phyloP scores from a whole-genome alignment of 164 flowering plant genomes.

The Annona squamosa region DNA sequence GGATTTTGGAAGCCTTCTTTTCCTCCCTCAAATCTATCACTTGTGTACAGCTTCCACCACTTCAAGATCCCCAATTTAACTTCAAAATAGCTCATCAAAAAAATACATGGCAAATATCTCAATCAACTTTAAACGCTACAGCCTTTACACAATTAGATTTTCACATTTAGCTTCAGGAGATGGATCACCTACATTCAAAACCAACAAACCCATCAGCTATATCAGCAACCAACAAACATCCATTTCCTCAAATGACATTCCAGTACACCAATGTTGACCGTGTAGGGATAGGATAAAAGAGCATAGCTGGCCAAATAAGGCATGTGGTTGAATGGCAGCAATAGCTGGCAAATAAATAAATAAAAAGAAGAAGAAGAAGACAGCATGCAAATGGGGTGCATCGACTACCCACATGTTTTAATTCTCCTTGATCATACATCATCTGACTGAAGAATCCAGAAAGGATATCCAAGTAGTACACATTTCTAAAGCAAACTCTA shows the following conservation, averaged over 20 bases:
- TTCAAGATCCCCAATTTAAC: neutral
- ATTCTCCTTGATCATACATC: slow-evolving; percentile 7
- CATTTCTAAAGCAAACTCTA: slow-evolving; percentile 33
- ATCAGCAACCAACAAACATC: neutral
- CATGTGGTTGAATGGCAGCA: neutral
- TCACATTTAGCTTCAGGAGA: neutral
- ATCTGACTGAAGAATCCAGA: slow-evolving; percentile 10
- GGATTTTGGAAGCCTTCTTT: neutral
- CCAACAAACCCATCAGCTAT: neutral
- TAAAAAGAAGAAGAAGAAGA: neutral
- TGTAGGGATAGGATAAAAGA: neutral
- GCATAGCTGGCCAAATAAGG: neutral
- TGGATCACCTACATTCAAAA: neutral
- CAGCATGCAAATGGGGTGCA: neutral
- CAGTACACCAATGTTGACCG: neutral
- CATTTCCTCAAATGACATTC: neutral
- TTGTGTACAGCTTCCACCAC: neutral
- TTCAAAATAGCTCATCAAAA: neutral
- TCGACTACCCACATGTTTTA: neutral
- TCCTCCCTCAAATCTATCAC: neutral
- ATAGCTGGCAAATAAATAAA: neutral
- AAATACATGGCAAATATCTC: neutral
- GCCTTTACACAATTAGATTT: too few species aligned
- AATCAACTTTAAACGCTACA: too few species aligned
- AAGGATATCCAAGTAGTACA: slow-evolving; percentile 24